Percentiles rank a stretch among this genome's conserved stretches.
Evolutionary conservation across 306 rosid genomes (phyloP).

Genomic region (Lupinus albus): DNA sequence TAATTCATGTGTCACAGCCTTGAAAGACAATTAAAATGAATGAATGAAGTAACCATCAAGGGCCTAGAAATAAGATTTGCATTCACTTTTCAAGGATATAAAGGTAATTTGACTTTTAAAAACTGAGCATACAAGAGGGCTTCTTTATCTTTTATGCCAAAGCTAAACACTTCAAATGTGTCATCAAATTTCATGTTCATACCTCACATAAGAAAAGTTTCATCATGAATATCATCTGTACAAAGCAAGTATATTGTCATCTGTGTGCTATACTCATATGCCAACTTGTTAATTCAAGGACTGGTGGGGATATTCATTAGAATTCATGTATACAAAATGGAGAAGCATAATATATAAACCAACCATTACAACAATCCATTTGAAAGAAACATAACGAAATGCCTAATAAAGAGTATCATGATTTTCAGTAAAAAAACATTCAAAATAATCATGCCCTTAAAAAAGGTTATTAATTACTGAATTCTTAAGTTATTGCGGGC

Average conservation of each 20-base stretch:
- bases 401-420: not conserved
- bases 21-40: too few relatives aligned
- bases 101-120: not conserved
- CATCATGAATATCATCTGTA: not conserved
- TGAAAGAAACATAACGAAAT: not conserved
- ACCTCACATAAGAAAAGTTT: not conserved
- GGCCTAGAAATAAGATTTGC: not conserved
- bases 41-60: not conserved
- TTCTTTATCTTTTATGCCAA: not conserved
- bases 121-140: not conserved
- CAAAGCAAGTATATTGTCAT: not conserved
- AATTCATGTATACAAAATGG: not conserved
- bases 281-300: too few relatives aligned
- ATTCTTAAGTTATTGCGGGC: constrained; percentile 10
- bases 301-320: too few relatives aligned
- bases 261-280: too few relatives aligned
- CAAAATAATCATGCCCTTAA: constrained; percentile 1
- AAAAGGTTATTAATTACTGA: constrained; percentile 2
- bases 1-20: too few relatives aligned
- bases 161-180: not conserved
- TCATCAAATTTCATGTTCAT: not conserved
- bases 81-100: not conserved
- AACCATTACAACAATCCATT: not conserved
- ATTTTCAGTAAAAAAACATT: constrained; percentile 1
- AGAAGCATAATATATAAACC: not conserved